phyloP scores from a whole-genome alignment of 2,329 filamentous ascomycete genomes.

The Penicillium polonicum region DNA sequence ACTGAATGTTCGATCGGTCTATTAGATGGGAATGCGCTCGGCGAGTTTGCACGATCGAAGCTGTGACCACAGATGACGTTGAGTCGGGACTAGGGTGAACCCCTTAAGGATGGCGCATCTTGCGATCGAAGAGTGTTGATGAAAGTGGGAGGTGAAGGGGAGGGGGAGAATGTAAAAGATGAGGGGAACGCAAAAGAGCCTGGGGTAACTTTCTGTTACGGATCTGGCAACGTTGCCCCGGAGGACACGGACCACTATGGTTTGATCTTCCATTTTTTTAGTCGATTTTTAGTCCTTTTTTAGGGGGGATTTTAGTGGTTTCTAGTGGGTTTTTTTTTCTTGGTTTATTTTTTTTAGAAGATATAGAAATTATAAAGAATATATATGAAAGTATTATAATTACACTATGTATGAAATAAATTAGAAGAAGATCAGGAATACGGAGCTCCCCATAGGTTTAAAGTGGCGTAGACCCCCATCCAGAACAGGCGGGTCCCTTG shows the following conservation, averaged over 20 bases:
- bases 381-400: too few species aligned
- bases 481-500: conserved; percentile 11
- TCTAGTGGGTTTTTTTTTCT: neutral
- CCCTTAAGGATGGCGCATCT: conserved; percentile 30
- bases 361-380: neutral
- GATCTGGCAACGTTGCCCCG: conserved; percentile 29
- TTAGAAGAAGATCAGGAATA: neutral
- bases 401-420: neutral
- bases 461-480: conserved; percentile 3
- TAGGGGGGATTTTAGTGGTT: neutral
- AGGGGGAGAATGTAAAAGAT: conserved; percentile 8
- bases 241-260: conserved; percentile 26
- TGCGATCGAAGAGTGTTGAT: conserved; percentile 8
- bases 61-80: conserved; percentile 35
- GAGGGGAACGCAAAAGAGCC: conserved; percentile 14
- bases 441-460: neutral
- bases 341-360: neutral
- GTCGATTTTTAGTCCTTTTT: neutral
- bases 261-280: conserved; percentile 1
- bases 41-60: conserved; percentile 7
- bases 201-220: conserved; percentile 18
- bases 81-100: conserved; percentile 21
- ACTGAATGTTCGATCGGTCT: neutral
- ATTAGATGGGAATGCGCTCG: conserved; percentile 18
- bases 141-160: conserved; percentile 12